phyloP scores from a whole-genome alignment of 2,329 filamentous ascomycete genomes.

The Chrysoporthe austroafricana region DNA sequence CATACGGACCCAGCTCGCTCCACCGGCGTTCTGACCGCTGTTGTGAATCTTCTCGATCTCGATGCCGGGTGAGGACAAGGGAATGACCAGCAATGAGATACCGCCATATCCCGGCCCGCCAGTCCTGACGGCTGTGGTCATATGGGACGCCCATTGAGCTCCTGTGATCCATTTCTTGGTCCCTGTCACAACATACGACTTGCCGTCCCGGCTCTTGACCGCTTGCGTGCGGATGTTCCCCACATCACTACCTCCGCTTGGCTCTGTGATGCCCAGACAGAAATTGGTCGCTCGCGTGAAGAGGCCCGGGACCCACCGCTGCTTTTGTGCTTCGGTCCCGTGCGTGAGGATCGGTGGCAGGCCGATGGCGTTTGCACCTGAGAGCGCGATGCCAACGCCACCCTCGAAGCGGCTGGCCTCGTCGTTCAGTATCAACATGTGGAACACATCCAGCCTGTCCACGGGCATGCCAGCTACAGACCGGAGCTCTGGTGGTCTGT shows the following conservation, averaged over 20 bases:
- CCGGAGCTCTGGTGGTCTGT: slow-evolving; percentile 42
- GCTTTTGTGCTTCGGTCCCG: slow-evolving; percentile 35
- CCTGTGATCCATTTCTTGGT: slow-evolving; percentile 71
- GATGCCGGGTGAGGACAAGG: slow-evolving; percentile 39
- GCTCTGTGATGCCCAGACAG: slow-evolving; percentile 37
- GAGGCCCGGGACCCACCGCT: slow-evolving; percentile 44
- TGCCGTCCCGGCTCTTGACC: slow-evolving; percentile 43
- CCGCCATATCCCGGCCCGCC: slow-evolving; percentile 55
- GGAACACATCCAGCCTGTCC: slow-evolving; percentile 42
- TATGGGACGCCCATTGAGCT: slow-evolving; percentile 62
- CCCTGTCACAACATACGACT: slow-evolving; percentile 62
- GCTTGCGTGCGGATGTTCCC: slow-evolving; percentile 65
- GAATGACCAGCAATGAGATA: slow-evolving; percentile 60
- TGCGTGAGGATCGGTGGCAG: slow-evolving; percentile 34
- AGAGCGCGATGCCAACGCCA: slow-evolving; percentile 57
- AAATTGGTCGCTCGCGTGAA: slow-evolving; percentile 52
- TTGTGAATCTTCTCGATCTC: slow-evolving; percentile 55
- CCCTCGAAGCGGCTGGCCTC: slow-evolving; percentile 49
- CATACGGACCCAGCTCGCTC: slow-evolving; percentile 59
- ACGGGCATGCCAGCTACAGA: slow-evolving; percentile 47
- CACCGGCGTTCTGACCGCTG: slow-evolving; percentile 67
- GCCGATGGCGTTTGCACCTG: slow-evolving; percentile 58
- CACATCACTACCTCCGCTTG: slow-evolving; percentile 61
- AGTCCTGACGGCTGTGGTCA: slow-evolving; percentile 65
- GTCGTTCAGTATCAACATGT: slow-evolving; percentile 42